These are phyloP conservation scores for Leptographium wingfieldii DNA, from an alignment of 2,329 filamentous ascomycete species.

Conservation along the genomic window DNA sequence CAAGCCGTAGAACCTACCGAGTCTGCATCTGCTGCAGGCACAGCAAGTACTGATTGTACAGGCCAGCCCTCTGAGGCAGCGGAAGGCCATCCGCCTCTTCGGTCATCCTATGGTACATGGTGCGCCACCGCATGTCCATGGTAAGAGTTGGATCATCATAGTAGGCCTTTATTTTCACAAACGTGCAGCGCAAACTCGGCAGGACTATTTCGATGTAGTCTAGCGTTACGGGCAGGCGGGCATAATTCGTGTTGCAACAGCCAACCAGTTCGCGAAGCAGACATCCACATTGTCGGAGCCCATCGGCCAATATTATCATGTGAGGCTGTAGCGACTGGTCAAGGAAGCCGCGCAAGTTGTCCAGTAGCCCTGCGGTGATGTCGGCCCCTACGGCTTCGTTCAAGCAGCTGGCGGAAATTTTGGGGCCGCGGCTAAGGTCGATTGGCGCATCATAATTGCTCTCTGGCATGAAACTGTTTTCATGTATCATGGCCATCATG, in stretches of 20 bases:
- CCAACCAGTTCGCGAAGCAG: conserved; percentile 43
- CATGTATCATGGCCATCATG: too few relatives aligned
- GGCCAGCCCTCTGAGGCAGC: conserved; percentile 38
- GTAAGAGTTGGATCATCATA: conserved; percentile 37
- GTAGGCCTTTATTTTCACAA: conserved; percentile 38
- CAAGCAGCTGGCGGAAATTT: conserved; percentile 39
- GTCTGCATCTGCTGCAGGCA: conserved; percentile 37
- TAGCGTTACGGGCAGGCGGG: conserved; percentile 36
- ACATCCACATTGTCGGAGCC: conserved; percentile 30
- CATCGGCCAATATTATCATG: conserved; percentile 33
- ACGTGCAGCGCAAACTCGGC: conserved; percentile 38
- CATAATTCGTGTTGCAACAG: conserved; percentile 32
- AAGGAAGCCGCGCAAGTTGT: conserved; percentile 34
- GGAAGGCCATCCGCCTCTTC: conserved; percentile 37
- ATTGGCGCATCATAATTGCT: neutral
- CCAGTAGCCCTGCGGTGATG: conserved; percentile 31
- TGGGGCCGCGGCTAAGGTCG: conserved; percentile 4
- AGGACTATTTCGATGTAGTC: conserved; percentile 44
- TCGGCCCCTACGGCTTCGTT: conserved; percentile 41
- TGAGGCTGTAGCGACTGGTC: conserved; percentile 31
- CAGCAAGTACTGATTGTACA: conserved; percentile 42
- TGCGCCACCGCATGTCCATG: conserved; percentile 40
- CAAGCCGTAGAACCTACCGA: conserved; percentile 26
- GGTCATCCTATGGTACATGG: conserved; percentile 44
- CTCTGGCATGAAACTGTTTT: neutral